Conservation (phyloP, 495 filamentous ascomycete genomes). For the Annulohypoxylon moriforme region DNA sequence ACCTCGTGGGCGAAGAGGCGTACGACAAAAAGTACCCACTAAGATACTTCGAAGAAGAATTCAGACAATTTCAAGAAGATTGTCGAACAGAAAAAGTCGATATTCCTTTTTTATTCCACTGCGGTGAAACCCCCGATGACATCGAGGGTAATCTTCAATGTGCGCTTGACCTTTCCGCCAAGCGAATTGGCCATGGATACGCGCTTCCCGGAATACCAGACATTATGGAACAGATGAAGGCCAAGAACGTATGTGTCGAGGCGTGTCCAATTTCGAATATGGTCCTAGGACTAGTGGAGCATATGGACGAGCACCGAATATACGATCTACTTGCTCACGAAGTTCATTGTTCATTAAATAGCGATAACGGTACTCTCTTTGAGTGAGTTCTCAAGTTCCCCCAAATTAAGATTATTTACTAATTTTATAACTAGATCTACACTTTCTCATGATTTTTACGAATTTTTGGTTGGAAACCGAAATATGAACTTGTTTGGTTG, state of each 20-base stretch:
- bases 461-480: conserved; percentile 63
- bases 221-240: conserved; percentile 83
- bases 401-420: background rate
- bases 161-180: conserved; percentile 82
- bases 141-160: conserved; percentile 90
- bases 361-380: conserved; percentile 67
- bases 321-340: conserved; percentile 63
- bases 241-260: conserved; percentile 84
- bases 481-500: conserved; percentile 64
- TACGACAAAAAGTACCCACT: conserved; percentile 73
- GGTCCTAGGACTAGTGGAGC: conserved; percentile 66
- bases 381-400: conserved; percentile 48
- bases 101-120: conserved; percentile 96
- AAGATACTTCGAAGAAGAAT: conserved; percentile 73
- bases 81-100: conserved; percentile 76
- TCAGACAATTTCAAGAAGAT: conserved; percentile 83
- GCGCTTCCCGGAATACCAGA: conserved; percentile 87
- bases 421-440: conserved; percentile 57
- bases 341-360: conserved; percentile 64
- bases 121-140: conserved; percentile 85
- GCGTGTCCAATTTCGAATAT: conserved; percentile 93
- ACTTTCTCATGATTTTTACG: conserved; percentile 68
- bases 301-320: conserved; percentile 60
- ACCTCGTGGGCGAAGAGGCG: conserved; percentile 85
- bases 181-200: conserved; percentile 93